A percentile compares a stretch with the other conserved stretches of the same genome.
phyloP scores from a whole-genome alignment of 176 grass and related monocot species.

The Eleusine coracana region DNA sequence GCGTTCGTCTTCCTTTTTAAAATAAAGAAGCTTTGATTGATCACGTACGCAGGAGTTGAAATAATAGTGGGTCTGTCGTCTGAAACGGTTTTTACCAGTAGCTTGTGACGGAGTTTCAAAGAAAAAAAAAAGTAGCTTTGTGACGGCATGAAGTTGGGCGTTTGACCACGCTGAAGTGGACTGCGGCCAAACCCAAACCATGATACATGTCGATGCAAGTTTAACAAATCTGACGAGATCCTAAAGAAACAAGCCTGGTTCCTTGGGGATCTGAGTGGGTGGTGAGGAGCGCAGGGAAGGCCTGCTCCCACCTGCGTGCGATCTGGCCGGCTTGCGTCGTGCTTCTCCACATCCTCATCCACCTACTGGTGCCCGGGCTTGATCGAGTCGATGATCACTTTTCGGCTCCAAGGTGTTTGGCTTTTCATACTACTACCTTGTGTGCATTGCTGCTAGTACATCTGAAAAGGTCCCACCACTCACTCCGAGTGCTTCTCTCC shows the following conservation, averaged over 20 bases:
- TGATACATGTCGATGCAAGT: background rate
- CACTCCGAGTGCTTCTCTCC: background rate
- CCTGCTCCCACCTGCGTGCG: background rate
- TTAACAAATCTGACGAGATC: background rate
- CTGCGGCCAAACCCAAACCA: background rate
- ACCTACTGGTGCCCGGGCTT: too few relatives aligned
- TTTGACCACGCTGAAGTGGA: background rate
- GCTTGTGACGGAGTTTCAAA: too few relatives aligned
- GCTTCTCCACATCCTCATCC: background rate
- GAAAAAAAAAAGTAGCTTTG: background rate
- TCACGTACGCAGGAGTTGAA: background rate
- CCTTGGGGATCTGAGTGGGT: background rate
- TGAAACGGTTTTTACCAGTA: background rate
- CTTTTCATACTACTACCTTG: too few relatives aligned
- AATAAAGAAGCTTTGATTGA: background rate
- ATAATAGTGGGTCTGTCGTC: background rate
- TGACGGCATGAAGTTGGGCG: background rate
- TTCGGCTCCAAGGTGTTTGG: too few relatives aligned
- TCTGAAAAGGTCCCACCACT: too few relatives aligned
- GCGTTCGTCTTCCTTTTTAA: background rate
- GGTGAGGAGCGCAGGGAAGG: background rate
- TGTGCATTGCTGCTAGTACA: too few relatives aligned
- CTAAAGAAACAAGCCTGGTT: background rate
- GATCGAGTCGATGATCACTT: too few relatives aligned
- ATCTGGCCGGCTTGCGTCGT: background rate